A percentile compares a stretch with the other conserved stretches of the same genome.
phyloP scores from a whole-genome alignment of 2,329 filamentous ascomycete genomes.

The Fusarium sp. region DNA sequence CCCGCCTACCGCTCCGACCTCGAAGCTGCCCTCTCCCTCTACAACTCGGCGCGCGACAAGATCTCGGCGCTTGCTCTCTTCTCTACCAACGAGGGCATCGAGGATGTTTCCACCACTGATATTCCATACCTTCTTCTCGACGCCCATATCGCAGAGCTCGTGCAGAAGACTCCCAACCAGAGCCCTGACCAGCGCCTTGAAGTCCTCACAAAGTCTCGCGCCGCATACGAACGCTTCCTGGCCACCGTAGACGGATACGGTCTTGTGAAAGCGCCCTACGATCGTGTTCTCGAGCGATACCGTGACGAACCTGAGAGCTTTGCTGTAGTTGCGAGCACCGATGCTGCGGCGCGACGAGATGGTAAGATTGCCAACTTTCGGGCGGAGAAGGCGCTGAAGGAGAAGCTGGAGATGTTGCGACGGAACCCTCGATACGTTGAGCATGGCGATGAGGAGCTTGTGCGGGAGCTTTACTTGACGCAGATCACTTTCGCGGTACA shows the following conservation, averaged over 20 bases:
- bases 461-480: slow-evolving; percentile 81
- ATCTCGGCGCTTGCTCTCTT: slow-evolving; percentile 82
- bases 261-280: slow-evolving; percentile 72
- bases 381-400: slow-evolving; percentile 85
- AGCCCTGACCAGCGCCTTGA: slow-evolving; percentile 67
- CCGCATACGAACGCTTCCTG: slow-evolving; percentile 82
- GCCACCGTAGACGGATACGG: slow-evolving; percentile 81
- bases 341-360: slow-evolving; percentile 76
- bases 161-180: slow-evolving; percentile 71
- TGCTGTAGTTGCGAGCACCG: slow-evolving; percentile 71
- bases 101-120: slow-evolving; percentile 87
- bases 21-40: slow-evolving; percentile 72
- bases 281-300: slow-evolving; percentile 77
- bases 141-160: slow-evolving; percentile 82
- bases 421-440: slow-evolving; percentile 63
- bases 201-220: slow-evolving; percentile 71
- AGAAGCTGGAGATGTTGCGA: slow-evolving; percentile 74
- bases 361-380: slow-evolving; percentile 88
- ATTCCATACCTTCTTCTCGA: slow-evolving; percentile 85
- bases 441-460: slow-evolving; percentile 83
- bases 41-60: slow-evolving; percentile 77
- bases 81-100: slow-evolving; percentile 87
- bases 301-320: slow-evolving; percentile 78
- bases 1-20: slow-evolving; percentile 75
- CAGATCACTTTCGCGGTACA: slow-evolving; percentile 79